phyloP scores from a whole-genome alignment of 78 protist species.

The Tieghemostelium lacteum region DNA sequence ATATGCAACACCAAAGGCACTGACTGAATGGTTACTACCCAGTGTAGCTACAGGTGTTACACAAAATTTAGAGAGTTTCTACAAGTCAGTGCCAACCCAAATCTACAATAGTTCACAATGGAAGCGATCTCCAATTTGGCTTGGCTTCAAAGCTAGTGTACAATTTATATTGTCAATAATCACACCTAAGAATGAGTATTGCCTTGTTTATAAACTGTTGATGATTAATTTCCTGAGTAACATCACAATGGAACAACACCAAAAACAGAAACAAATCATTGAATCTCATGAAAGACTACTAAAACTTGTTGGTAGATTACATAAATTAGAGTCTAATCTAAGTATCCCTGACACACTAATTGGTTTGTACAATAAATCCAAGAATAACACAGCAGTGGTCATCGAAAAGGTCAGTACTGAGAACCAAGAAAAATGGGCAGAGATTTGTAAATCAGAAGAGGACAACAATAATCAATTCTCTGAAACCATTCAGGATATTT shows the following conservation, averaged over 20 bases:
- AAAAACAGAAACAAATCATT: neutral
- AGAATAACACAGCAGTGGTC: too few relatives aligned
- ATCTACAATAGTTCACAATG: neutral
- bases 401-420: too few relatives aligned
- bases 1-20: neutral
- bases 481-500: too few relatives aligned
- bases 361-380: too few relatives aligned
- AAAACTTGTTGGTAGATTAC: neutral
- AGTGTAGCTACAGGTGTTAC: neutral
- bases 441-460: too few relatives aligned
- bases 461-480: too few relatives aligned
- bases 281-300: neutral
- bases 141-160: neutral
- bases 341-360: too few relatives aligned
- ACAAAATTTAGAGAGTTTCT: neutral
- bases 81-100: neutral
- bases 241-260: too few relatives aligned
- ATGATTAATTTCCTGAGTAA: neutral
- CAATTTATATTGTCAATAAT: neutral
- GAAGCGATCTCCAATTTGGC: neutral
- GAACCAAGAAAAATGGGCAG: too few relatives aligned
- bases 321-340: neutral
- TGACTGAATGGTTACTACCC: neutral
- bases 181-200: neutral
- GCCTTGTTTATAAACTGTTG: too few relatives aligned